Evolutionary conservation across 2,329 filamentous ascomycete genomes (phyloP).

Genomic region (Aspergillus fructus): DNA sequence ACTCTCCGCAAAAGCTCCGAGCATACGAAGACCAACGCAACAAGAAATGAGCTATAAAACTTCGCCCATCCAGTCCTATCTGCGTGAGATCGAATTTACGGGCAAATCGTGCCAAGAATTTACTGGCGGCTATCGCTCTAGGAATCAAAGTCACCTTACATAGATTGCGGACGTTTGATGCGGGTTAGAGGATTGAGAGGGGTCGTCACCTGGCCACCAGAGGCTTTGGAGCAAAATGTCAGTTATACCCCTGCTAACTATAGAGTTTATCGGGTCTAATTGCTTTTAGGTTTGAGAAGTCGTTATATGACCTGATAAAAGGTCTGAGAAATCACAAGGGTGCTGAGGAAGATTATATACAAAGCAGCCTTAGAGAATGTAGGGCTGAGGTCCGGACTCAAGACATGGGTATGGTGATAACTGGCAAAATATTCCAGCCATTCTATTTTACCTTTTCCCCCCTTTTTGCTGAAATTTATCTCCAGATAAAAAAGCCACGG

Average conservation of each 20-base stretch:
- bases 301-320: constrained; percentile 96
- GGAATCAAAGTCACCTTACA: no score
- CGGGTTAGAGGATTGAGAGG: no score
- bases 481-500: constrained; percentile 89
- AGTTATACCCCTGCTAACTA: neutral
- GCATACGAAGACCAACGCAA: no score
- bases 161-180: no score
- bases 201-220: no score
- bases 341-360: constrained; percentile 91
- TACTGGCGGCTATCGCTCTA: no score
- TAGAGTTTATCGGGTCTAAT: neutral
- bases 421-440: no score
- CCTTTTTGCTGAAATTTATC: constrained; percentile 7
- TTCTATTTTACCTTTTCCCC: neutral
- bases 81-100: no score
- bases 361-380: constrained; percentile 92
- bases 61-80: no score
- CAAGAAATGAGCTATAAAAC: no score
- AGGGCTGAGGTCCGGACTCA: constrained; percentile 86
- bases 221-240: constrained; percentile 12
- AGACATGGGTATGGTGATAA: constrained; percentile 71
- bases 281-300: constrained; percentile 93
- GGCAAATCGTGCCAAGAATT: no score
- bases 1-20: no score
- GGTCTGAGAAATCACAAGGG: constrained; percentile 95